Base-by-base conservation (phyloP, 2,329 filamentous ascomycete species). In the Tolypocladium tundrense region DNA sequence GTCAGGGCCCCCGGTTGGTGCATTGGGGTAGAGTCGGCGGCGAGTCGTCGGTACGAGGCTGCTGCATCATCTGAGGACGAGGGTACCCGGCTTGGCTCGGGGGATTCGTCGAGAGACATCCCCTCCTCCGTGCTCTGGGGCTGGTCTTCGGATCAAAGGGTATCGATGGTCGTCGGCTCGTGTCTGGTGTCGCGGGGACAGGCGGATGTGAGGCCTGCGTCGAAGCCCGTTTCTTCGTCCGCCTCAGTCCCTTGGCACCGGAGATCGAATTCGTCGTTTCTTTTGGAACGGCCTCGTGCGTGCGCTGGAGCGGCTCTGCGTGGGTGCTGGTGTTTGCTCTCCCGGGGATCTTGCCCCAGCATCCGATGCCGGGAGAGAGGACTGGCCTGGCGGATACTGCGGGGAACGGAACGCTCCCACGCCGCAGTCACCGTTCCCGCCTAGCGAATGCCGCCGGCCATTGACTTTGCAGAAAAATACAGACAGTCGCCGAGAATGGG, bases 401-500 rank as follows among this genome's bases (percentile, higher is more conserved):
- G 80, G 80, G 79, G 77, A 79, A 77, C 67, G 72, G 72, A 58
- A 35, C 56, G 58, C 56, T 61, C 79, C 78, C 79, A 79, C 78
- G 78, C 76, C 79, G 79, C 77, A 79, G 79, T 77, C 78, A 79
- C 78, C 77, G 77, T 72, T 72, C 68, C 71, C 73, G 70, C 67
- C 76, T 83, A 84, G 70, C 77, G 75, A 73, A 77, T 77, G 74
- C 77, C 73, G 71, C 76, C 74, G 78, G 77, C 77, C 82, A 84
- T 84, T 80, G 78, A 76, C 79, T 68, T 71, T 59, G 60, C 61
- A 62, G 59, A 59, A 57, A 60, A 60, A 60, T 50, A 56, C 55
- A 55, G 59, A 41, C 56, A 57, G 57, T 58, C 61, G 53, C 54
- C 31, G 48, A 33, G 31, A 9, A 37, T 37, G 31, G 19, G 48